Evolutionary conservation across 257 asterid species (phyloP).

Genomic region (Capsicum pubescens): DNA sequence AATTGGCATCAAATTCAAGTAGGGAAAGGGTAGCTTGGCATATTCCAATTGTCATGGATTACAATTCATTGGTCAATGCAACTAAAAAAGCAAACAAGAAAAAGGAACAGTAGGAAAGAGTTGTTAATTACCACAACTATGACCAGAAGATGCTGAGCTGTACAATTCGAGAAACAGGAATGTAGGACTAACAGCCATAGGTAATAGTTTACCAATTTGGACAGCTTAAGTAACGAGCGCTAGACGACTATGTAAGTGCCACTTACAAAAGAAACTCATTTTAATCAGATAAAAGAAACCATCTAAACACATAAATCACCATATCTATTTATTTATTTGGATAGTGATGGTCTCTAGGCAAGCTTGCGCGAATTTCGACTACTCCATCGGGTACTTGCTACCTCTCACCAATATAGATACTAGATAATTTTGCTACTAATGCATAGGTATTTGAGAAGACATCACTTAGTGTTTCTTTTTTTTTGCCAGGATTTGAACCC

Average conservation of each 20-base stretch:
- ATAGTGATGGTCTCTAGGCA: neutral
- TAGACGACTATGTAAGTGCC: neutral
- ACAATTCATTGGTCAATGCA: neutral
- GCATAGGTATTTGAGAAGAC: conserved; percentile 9
- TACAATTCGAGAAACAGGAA: neutral
- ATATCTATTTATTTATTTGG: neutral
- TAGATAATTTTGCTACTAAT: neutral
- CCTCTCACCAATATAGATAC: neutral
- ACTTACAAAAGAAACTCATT: neutral
- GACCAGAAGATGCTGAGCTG: neutral
- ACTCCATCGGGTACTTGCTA: neutral
- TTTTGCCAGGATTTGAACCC: neutral
- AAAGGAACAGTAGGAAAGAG: neutral
- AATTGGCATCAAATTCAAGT: neutral
- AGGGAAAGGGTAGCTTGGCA: neutral
- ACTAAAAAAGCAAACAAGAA: neutral
- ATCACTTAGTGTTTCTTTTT: neutral
- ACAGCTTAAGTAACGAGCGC: neutral
- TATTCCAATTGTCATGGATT: conserved; percentile 8
- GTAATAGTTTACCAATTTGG: conserved; percentile 18
- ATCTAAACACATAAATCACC: neutral
- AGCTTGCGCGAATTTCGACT: neutral
- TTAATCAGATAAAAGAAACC: neutral
- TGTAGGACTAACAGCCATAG: conserved; percentile 15
- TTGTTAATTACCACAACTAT: neutral